These are phyloP conservation scores for Phylloporus sp. DNA, from an alignment of 768 basidiomycete species.

Conservation along the genomic window DNA sequence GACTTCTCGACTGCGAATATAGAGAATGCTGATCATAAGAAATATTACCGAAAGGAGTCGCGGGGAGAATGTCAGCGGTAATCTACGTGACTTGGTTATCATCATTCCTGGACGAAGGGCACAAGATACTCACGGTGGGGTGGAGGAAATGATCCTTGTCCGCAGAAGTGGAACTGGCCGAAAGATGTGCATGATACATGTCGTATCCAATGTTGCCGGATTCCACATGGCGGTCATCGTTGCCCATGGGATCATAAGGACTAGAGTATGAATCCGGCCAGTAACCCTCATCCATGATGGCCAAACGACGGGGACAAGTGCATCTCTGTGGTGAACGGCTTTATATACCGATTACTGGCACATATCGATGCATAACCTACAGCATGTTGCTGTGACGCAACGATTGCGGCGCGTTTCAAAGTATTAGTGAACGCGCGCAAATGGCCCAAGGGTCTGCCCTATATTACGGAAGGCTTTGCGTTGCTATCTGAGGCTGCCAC, in stretches of 20 bases:
- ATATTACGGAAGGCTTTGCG: constrained; percentile 2
- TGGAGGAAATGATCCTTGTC: background rate
- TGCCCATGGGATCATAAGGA: background rate
- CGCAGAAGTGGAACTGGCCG: background rate
- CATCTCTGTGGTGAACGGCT: background rate
- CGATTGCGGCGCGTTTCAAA: background rate
- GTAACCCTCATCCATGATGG: constrained; percentile 14
- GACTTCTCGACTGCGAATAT: background rate
- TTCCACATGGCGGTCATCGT: background rate
- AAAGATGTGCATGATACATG: background rate
- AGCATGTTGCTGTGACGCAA: constrained; percentile 25
- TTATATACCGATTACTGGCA: constrained; percentile 12
- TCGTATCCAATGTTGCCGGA: background rate
- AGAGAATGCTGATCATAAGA: background rate
- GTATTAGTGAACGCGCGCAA: background rate
- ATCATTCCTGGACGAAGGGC: background rate
- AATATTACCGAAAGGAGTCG: background rate
- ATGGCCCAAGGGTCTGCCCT: background rate
- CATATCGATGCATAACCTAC: constrained; percentile 5
- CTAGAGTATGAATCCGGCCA: constrained; percentile 7
- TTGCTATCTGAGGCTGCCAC: background rate
- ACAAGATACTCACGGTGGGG: constrained; percentile 13
- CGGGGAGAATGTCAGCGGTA: background rate
- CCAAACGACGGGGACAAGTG: background rate
- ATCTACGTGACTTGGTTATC: constrained; percentile 10